Evolutionary conservation across 768 basidiomycete genomes (phyloP).

Genomic region (Asterophora lycoperdoides): DNA sequence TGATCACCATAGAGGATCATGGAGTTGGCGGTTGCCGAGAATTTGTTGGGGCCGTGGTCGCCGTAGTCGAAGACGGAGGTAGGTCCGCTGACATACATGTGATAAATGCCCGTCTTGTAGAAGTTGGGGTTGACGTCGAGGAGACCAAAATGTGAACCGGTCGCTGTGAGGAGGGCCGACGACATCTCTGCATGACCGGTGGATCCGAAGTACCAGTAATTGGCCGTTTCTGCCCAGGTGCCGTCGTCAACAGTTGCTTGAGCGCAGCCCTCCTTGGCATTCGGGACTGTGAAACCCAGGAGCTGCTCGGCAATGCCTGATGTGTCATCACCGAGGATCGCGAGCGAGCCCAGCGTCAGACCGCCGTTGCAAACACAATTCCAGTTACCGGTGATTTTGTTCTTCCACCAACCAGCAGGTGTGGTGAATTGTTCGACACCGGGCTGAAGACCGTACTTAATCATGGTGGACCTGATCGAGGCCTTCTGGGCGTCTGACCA

Average conservation of each 20-base stretch:
- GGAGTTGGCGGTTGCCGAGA: constrained; percentile 87
- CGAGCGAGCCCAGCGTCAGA: constrained; percentile 82
- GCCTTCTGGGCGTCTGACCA: constrained; percentile 54
- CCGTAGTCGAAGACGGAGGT: constrained; percentile 82
- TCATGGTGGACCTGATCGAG: constrained; percentile 65
- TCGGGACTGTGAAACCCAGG: constrained; percentile 63
- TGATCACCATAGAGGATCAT: constrained; percentile 73
- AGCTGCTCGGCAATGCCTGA: constrained; percentile 67
- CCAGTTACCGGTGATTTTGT: constrained; percentile 83
- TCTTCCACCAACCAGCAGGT: constrained; percentile 76
- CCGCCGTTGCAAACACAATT: constrained; percentile 96
- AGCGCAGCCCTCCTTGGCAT: constrained; percentile 77
- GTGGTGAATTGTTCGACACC: constrained; percentile 55
- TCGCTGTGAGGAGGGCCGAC: constrained; percentile 76
- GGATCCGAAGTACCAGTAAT: constrained; percentile 95
- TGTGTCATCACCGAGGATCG: constrained; percentile 81
- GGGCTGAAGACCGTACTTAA: constrained; percentile 69
- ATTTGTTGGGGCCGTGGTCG: constrained; percentile 94
- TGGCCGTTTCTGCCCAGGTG: constrained; percentile 89
- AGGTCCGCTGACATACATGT: constrained; percentile 83
- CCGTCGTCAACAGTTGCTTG: constrained; percentile 66
- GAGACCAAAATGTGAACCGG: constrained; percentile 78
- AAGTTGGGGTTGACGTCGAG: constrained; percentile 68
- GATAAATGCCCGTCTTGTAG: constrained; percentile 73
- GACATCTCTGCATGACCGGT: constrained; percentile 89